Evolutionary conservation across 2,329 filamentous ascomycete genomes (phyloP), one percentile per base, ranked within the genome.

Genomic region (Trichoderma citrinoviride): DNA sequence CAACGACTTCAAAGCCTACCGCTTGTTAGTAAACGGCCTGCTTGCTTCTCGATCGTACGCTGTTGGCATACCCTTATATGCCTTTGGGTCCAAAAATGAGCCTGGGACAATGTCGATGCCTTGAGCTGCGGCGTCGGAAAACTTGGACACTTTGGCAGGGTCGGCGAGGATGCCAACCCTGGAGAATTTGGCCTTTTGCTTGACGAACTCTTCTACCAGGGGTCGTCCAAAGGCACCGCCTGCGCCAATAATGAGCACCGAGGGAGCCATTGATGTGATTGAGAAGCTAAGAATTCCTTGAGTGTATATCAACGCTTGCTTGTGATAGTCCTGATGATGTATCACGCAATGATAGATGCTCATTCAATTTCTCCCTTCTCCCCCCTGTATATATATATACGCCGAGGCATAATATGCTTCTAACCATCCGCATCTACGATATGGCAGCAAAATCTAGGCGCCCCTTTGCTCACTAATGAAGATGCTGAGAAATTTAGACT

Each of bases 1-100:
- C 56, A 3, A 49, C 56, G n/a, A 49, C 43, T n/a, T 49, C 56
- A 49, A 60, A 60, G 19, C 56, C 56, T 60, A 19, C n/a, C n/a
- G n/a, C 7, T 14, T 10, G 14, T 3, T 1, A 40, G 19, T 60
- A 6, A 60, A n/a, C n/a, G n/a, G n/a, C n/a, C n/a, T n/a, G n/a
- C 19, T 5, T 4, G 12, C 19, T 14, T 3, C 10, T 5, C 10
- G 15, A 8, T 2, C 14, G 12, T 12, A 17, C 6, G 7, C 3
- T 37, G 0, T n/a, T 37, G 0, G 0, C 10, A 21, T n/a, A 60
- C 56, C 56, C 12, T 47, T 19, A 40, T 60, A 60, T 1, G 56
- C 15, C 15, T 60, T 60, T 14, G 56, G 56, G 29, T 49, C 56
- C 5, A 60, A 6, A 33, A 49, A 60, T 15, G 56, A 60, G 3